These are phyloP conservation scores for Isatis lusitanica DNA, from an alignment of 441 rosid genomes.

Conservation along the genomic window DNA sequence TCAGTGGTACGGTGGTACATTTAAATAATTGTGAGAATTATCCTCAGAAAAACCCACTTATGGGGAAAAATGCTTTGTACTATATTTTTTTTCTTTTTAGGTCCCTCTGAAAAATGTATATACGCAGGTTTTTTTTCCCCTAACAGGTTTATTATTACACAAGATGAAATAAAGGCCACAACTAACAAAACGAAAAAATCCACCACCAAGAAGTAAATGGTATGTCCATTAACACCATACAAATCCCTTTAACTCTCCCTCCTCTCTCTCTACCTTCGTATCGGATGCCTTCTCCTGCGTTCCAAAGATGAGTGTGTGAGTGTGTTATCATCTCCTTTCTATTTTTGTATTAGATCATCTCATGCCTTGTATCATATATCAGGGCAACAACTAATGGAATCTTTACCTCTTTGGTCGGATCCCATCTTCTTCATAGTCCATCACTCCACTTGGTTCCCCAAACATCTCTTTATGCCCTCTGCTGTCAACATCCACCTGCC, in stretches of 20 bases:
- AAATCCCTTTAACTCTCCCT: slow-evolving; percentile 5
- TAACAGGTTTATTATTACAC: neutral
- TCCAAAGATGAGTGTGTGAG: neutral
- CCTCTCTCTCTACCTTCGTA: slow-evolving; percentile 39
- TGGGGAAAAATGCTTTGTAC: too few relatives aligned
- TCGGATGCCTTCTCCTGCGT: slow-evolving; percentile 91
- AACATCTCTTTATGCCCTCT: slow-evolving; percentile 91
- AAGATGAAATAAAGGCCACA: neutral
- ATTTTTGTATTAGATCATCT: neutral
- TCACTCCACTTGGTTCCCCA: slow-evolving; percentile 98
- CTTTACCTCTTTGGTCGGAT: slow-evolving; percentile 90
- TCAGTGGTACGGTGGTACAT: too few relatives aligned
- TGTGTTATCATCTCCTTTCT: neutral
- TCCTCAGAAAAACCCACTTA: too few relatives aligned
- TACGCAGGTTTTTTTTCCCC: too few relatives aligned
- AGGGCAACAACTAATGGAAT: neutral
- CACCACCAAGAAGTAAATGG: neutral
- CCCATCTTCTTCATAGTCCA: slow-evolving; percentile 94
- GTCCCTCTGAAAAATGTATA: too few relatives aligned
- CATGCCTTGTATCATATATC: neutral
- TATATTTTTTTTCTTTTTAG: too few relatives aligned
- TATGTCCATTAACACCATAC: neutral
- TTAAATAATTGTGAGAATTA: too few relatives aligned
- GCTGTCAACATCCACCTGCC: slow-evolving; percentile 89
- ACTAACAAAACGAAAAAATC: neutral